Base-by-base conservation (phyloP, 805 yeast genomes). In the Saturnispora dispora region DNA sequence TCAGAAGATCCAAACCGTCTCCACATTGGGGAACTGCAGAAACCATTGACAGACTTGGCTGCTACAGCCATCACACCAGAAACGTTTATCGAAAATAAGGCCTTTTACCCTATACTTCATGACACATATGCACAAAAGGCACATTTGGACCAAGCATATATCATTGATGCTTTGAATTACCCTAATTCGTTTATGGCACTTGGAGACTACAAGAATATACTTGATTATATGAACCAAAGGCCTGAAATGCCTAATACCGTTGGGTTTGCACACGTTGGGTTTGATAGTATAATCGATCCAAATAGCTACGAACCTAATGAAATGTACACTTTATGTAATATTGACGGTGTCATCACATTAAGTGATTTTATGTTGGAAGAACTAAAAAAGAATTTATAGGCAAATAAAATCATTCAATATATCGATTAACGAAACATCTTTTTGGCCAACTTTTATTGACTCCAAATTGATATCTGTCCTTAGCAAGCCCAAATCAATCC, bases 191-290 rank as follows among this genome's bases (percentile, higher is more conserved):
- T 68, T 63, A 78, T 84, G 83, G 88, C 89, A 7, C 76, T 87
- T 43, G 83, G 78, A 57, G 95, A 86, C 62, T 71, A 82, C 54
- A 72, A 93, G 53, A 77, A 74, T 45, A 73, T 79, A 1, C 88
- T 91, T 1, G 68, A 75, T 22, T 78, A 76, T 54, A 33, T 71
- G 93, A 56, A 76, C 75, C 66, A 63, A 50, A 53, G 63, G 13
- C 88, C 91, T 1, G 85, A 82, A 20, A 76, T 83, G 8, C 87
- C 83, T 54, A 85, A 83, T 57, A 79, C 81, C 2, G 71, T 80
- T 48, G 95, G 95, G 1, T 83, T 82, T 59, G 81, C 85, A 9
- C 74, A 75, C 55, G 84, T 86, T 2, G 76, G 76, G 55, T 64
- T 55, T 1, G 61, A 71, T 3, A 85, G 87, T 1, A 70, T 71